phyloP scores from a whole-genome alignment of 2,329 filamentous ascomycete genomes.

The Neobulgaria alba region DNA sequence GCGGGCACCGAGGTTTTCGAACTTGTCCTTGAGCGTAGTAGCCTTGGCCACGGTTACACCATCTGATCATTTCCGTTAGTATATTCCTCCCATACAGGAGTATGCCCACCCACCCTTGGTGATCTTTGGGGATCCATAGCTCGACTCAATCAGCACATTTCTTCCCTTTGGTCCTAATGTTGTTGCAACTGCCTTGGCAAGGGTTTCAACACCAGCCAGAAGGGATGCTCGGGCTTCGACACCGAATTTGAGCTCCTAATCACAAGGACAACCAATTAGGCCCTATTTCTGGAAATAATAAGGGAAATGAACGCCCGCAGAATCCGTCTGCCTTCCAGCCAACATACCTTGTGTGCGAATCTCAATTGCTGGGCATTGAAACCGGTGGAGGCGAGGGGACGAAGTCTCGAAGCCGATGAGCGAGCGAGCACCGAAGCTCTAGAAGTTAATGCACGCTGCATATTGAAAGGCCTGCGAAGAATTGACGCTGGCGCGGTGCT shows the following conservation, averaged over 20 bases:
- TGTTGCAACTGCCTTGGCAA: slow-evolving; percentile 91
- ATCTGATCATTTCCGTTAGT: slow-evolving; percentile 41
- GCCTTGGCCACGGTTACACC: slow-evolving; percentile 86
- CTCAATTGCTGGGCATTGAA: slow-evolving; percentile 79
- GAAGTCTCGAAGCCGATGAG: slow-evolving; percentile 55
- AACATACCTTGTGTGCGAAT: slow-evolving; percentile 90
- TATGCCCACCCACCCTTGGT: slow-evolving; percentile 70
- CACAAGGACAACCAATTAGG: slow-evolving; percentile 3
- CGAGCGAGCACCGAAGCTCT: slow-evolving; percentile 71
- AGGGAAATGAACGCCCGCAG: no score
- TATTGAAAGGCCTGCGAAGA: slow-evolving; percentile 41
- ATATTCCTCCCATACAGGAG: background rate
- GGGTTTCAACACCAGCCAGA: slow-evolving; percentile 89
- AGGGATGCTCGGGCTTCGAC: slow-evolving; percentile 87
- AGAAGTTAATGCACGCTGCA: slow-evolving; percentile 93
- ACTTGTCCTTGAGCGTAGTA: slow-evolving; percentile 93
- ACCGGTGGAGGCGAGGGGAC: slow-evolving; percentile 45
- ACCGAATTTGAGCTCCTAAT: slow-evolving; percentile 92
- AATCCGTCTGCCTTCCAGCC: no score
- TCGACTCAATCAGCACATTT: slow-evolving; percentile 97
- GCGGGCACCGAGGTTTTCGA: slow-evolving; percentile 96
- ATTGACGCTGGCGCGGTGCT: slow-evolving; percentile 16
- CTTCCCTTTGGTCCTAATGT: slow-evolving; percentile 96
- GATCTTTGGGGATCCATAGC: slow-evolving; percentile 98
- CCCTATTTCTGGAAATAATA: slow-evolving; percentile 1